phyloP scores from a whole-genome alignment of 306 rosid genomes.

The Inga leiocalycina region DNA sequence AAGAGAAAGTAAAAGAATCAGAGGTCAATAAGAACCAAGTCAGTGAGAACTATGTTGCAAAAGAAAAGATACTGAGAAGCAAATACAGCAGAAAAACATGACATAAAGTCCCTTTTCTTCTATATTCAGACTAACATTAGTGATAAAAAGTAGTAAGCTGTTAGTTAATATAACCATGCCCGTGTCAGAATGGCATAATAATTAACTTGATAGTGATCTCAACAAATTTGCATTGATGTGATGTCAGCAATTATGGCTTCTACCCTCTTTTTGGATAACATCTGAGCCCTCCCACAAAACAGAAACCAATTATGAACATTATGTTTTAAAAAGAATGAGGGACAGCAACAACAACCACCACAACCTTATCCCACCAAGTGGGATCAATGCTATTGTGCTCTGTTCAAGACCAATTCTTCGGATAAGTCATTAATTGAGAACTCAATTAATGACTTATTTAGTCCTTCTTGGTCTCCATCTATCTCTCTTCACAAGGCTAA shows the following conservation, averaged over 20 bases:
- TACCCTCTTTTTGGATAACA: not conserved
- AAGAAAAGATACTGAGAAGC: conserved; percentile 19
- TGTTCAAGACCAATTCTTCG: no score
- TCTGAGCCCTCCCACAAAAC: not conserved
- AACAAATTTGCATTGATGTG: conserved; percentile 11
- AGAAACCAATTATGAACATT: not conserved
- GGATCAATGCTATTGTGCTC: no score
- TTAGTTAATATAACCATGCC: not conserved
- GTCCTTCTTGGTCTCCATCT: no score
- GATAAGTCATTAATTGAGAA: no score
- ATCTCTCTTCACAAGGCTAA: no score
- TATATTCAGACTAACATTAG: conserved; percentile 8
- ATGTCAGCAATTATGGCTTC: conserved; percentile 12
- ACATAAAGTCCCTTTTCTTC: not conserved
- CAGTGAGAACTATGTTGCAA: not conserved
- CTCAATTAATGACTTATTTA: no score
- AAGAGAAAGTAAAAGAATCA: conserved; percentile 7
- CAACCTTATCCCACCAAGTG: no score
- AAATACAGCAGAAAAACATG: conserved; percentile 1
- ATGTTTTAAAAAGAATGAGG: no score
- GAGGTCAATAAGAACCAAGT: not conserved
- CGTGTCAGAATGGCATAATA: not conserved
- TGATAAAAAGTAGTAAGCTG: not conserved
- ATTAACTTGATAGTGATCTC: conserved; percentile 10
- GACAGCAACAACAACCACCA: no score